phyloP scores from a whole-genome alignment of 1,139 yeast species.

The Blastobotrys persicus region DNA sequence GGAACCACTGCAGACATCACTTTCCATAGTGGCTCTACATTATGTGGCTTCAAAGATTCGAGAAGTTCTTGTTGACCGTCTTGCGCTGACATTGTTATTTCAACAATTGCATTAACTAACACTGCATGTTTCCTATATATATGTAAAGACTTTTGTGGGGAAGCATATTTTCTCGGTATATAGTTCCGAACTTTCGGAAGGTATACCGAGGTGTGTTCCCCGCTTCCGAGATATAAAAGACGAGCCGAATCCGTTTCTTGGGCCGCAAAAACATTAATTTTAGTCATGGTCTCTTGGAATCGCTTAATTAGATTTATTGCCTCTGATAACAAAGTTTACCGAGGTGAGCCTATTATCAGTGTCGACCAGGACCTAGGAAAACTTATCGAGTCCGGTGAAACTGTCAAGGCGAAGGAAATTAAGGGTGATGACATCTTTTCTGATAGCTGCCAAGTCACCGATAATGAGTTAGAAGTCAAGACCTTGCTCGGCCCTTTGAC shows the following conservation, averaged over 20 bases:
- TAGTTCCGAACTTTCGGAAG: background rate
- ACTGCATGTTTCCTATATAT: too few relatives aligned
- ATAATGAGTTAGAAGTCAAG: conserved; percentile 11
- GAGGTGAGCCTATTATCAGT: conserved; percentile 35
- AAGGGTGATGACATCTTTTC: conserved; percentile 25
- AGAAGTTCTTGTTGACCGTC: conserved; percentile 11
- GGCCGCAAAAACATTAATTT: too few relatives aligned
- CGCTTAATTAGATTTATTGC: conserved; percentile 34
- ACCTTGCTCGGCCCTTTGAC: conserved; percentile 19
- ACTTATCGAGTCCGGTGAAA: conserved; percentile 33
- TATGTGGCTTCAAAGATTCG: conserved; percentile 22
- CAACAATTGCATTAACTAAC: too few relatives aligned
- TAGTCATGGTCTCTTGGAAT: conserved; percentile 18
- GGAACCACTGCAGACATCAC: conserved; percentile 34
- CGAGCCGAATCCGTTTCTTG: too few relatives aligned
- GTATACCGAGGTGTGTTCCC: background rate
- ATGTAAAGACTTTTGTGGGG: background rate
- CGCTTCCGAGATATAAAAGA: background rate
- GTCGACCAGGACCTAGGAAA: conserved; percentile 18
- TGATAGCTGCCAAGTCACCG: conserved; percentile 23
- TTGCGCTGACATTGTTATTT: background rate
- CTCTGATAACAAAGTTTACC: conserved; percentile 30
- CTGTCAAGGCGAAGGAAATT: conserved; percentile 39
- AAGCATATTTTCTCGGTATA: background rate
- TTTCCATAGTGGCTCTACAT: conserved; percentile 32